phyloP scores from a whole-genome alignment of 257 asterid species.

The Capsicum chinense region DNA sequence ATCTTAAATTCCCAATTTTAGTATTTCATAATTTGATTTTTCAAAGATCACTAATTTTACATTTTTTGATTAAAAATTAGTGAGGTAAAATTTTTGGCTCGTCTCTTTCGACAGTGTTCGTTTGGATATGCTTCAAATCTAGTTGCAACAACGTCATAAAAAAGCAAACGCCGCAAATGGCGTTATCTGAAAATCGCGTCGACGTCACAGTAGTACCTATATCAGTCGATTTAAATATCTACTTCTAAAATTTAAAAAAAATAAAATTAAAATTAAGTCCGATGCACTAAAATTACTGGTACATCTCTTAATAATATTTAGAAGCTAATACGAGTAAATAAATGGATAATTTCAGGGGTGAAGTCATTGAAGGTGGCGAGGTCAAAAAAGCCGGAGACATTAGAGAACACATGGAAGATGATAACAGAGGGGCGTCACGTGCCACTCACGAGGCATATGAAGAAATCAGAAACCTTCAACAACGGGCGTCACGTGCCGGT shows the following conservation, averaged over 20 bases:
- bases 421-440: slow-evolving; percentile 69
- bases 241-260: background rate
- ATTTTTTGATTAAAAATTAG: too few relatives aligned
- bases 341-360: slow-evolving; percentile 40
- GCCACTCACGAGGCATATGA: slow-evolving; percentile 57
- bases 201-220: background rate
- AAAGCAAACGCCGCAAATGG: slow-evolving; percentile 15
- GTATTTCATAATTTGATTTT: too few relatives aligned
- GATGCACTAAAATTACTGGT: too few relatives aligned
- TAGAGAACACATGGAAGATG: slow-evolving; percentile 83
- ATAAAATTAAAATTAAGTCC: too few relatives aligned
- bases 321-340: background rate
- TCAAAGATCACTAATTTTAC: too few relatives aligned
- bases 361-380: slow-evolving; percentile 47
- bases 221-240: background rate
- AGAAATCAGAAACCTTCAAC: slow-evolving; percentile 58
- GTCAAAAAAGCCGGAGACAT: slow-evolving; percentile 56
- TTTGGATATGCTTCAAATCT: background rate
- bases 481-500: slow-evolving; percentile 24
- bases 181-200: background rate
- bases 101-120: too few relatives aligned
- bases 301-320: background rate
- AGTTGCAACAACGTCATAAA: background rate
- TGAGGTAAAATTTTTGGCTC: too few relatives aligned
- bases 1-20: too few relatives aligned